Evolutionary conservation across 108 stramenopile genomes (phyloP).

Genomic region (Skeletonema costatum): DNA sequence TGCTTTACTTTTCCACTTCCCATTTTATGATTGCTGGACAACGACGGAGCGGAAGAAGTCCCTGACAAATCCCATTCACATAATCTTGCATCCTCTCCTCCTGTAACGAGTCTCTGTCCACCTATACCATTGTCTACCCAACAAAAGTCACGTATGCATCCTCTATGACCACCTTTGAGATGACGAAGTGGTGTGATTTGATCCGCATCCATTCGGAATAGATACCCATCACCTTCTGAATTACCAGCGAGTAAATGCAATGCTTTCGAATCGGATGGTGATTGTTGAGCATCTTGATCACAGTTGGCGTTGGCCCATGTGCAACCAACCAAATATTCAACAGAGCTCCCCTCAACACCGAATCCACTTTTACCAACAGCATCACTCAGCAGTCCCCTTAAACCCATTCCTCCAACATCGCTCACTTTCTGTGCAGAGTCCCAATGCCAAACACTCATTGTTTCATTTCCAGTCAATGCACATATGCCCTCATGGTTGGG

Average conservation of each 20-base stretch:
- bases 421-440: conserved; percentile 54
- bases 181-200: conserved; percentile 39
- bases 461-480: conserved; percentile 84
- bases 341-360: neutral
- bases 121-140: conserved; percentile 31
- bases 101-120: conserved; percentile 61
- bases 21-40: neutral
- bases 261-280: conserved; percentile 26
- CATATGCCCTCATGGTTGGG: conserved; percentile 66
- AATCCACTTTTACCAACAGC: conserved; percentile 15
- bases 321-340: conserved; percentile 54
- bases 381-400: conserved; percentile 36
- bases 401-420: conserved; percentile 39
- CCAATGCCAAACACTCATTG: conserved; percentile 77
- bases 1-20: neutral
- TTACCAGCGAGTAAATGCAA: conserved; percentile 72
- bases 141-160: conserved; percentile 76
- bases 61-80: conserved; percentile 74
- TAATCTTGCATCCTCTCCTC: conserved; percentile 86
- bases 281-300: conserved; percentile 3
- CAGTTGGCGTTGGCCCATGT: conserved; percentile 21
- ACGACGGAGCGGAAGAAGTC: neutral
- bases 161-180: conserved; percentile 73
- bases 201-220: conserved; percentile 70
- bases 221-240: conserved; percentile 64